phyloP scores from a whole-genome alignment of 208 protist species.

The Acanthamoeba culbertsoni region DNA sequence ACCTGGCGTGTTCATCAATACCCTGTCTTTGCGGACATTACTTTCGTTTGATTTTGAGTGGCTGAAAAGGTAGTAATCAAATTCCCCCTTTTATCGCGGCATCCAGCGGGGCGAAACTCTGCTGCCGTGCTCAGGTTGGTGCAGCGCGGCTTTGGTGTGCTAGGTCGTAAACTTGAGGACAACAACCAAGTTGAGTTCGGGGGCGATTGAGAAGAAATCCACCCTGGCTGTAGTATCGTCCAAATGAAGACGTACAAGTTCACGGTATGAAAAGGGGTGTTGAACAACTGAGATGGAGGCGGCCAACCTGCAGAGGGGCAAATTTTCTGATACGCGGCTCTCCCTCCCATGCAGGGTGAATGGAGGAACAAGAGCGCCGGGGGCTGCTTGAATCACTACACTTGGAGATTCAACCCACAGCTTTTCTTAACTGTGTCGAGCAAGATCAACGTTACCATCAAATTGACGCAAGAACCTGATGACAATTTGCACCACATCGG shows the following conservation, averaged over 20 bases:
- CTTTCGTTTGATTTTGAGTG: background rate
- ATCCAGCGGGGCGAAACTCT: background rate
- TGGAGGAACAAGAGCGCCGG: slow-evolving; percentile 52
- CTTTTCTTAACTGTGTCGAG: slow-evolving; percentile 20
- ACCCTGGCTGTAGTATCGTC: background rate
- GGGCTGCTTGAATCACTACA: slow-evolving; percentile 50
- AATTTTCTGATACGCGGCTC: background rate
- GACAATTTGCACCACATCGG: slow-evolving; percentile 46
- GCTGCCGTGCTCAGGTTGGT: background rate
- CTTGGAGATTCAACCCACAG: slow-evolving; percentile 51
- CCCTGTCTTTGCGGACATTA: background rate
- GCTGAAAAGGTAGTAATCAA: background rate
- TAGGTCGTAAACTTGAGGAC: too few species aligned
- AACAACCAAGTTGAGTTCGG: too few species aligned
- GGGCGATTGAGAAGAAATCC: too few species aligned
- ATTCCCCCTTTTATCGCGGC: background rate
- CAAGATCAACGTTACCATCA: slow-evolving; percentile 24
- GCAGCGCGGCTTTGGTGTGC: too few species aligned
- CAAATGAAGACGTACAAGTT: slow-evolving; percentile 58
- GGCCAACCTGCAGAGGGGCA: background rate
- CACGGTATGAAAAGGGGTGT: background rate
- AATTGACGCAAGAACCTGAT: slow-evolving; percentile 21
- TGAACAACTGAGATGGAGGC: background rate
- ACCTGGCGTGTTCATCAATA: background rate
- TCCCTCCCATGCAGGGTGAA: background rate